Percentiles rank a stretch among this genome's conserved stretches.
Conservation (phyloP, 441 rosid species). For the Bruguiera hainesii region DNA sequence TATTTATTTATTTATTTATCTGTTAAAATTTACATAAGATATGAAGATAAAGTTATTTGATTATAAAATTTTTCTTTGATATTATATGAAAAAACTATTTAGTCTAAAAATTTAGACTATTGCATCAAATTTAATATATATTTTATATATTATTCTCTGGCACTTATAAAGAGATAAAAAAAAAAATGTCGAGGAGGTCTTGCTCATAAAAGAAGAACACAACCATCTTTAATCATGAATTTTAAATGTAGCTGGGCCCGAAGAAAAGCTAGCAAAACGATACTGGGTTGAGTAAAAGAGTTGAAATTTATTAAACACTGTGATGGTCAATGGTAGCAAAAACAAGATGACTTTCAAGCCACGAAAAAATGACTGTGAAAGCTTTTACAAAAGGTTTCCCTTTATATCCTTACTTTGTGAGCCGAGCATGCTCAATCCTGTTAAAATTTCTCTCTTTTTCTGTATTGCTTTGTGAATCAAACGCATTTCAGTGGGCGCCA, state of each 20-base stretch:
- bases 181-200: slow-evolving; percentile 12
- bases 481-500: not conserved
- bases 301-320: slow-evolving; percentile 35
- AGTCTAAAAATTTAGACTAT: no score
- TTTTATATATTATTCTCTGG: not conserved
- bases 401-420: slow-evolving; percentile 27
- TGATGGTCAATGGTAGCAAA: slow-evolving; percentile 44
- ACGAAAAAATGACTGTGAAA: slow-evolving; percentile 23
- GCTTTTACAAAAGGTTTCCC: slow-evolving; percentile 35
- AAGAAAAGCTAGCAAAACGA: slow-evolving; percentile 3
- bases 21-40: no score
- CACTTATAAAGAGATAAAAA: not conserved
- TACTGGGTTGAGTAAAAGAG: slow-evolving; percentile 16
- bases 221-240: slow-evolving; percentile 32
- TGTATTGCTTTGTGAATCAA: slow-evolving; percentile 11
- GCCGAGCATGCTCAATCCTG: slow-evolving; percentile 34
- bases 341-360: slow-evolving; percentile 32
- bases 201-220: slow-evolving; percentile 33
- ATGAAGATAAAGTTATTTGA: no score
- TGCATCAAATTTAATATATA: no score
- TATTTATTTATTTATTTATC: no score
- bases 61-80: no score
- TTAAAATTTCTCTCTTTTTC: slow-evolving; percentile 30
- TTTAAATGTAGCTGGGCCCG: slow-evolving; percentile 28
- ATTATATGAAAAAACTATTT: no score